phyloP scores from a whole-genome alignment of 1,139 yeast species.

The Hyphopichia wangnamkhiaoensis region DNA sequence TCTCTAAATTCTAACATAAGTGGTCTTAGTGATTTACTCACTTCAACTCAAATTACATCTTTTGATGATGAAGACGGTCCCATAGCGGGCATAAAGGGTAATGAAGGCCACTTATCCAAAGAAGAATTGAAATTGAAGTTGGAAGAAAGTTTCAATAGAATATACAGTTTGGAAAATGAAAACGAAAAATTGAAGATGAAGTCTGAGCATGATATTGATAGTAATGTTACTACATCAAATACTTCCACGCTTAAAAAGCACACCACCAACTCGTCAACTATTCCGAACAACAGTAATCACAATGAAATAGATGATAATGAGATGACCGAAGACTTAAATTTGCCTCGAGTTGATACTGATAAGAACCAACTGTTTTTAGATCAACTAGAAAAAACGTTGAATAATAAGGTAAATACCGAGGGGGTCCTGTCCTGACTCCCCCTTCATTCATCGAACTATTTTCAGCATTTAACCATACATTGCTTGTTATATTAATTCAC shows the following conservation, averaged over 20 bases:
- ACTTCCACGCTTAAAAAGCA: neutral
- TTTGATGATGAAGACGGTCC: conserved; percentile 29
- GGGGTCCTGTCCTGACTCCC: neutral
- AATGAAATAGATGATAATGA: neutral
- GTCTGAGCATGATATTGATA: neutral
- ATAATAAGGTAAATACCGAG: conserved; percentile 5
- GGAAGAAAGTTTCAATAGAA: conserved; percentile 42
- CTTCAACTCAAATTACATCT: conserved; percentile 40
- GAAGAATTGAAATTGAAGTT: conserved; percentile 36
- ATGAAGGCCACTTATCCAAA: conserved; percentile 22
- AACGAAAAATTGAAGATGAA: conserved; percentile 21
- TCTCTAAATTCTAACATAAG: conserved; percentile 45
- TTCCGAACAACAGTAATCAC: neutral
- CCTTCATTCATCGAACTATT: too few species aligned
- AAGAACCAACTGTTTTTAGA: conserved; percentile 14
- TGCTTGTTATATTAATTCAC: too few species aligned
- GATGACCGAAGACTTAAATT: neutral
- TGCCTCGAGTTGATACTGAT: neutral
- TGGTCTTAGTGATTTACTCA: conserved; percentile 42
- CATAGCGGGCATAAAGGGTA: conserved; percentile 10
- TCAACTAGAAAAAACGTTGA: conserved; percentile 20
- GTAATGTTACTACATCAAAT: neutral
- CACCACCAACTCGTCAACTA: neutral
- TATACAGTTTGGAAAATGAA: conserved; percentile 37
- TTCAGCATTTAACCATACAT: neutral